Conservation (phyloP, 805 yeast species). For the Kluyveromyces aestuarii region DNA sequence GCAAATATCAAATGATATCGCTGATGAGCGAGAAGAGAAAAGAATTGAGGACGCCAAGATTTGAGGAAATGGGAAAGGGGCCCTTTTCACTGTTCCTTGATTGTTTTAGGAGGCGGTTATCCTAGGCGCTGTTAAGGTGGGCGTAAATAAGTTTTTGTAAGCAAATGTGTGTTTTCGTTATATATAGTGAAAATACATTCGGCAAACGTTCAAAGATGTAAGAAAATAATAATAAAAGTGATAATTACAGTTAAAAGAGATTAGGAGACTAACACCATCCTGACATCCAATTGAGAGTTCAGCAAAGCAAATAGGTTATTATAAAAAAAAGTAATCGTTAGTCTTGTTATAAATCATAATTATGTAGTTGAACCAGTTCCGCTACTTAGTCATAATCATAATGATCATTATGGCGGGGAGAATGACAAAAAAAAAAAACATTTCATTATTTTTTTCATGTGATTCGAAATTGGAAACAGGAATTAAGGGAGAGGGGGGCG, state of each 20-base stretch:
- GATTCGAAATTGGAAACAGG: too few relatives aligned
- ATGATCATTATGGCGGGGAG: background rate
- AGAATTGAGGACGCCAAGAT: background rate
- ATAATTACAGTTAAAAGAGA: too few relatives aligned
- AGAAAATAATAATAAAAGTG: too few relatives aligned
- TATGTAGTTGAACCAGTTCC: background rate
- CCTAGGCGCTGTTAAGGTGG: too few relatives aligned
- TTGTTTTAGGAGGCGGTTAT: background rate
- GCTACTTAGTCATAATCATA: background rate
- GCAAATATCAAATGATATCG: background rate
- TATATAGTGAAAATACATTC: too few relatives aligned
- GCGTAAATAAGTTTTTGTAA: background rate
- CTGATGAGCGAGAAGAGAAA: background rate
- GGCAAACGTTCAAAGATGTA: too few relatives aligned
- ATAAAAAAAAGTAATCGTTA: too few relatives aligned
- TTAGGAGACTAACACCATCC: too few relatives aligned
- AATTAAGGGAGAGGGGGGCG: too few relatives aligned
- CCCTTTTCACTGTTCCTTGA: background rate
- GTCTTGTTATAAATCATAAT: background rate
- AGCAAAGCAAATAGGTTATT: background rate
- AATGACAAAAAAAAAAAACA: background rate
- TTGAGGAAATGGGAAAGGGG: constrained; percentile 2
- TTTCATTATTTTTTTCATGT: too few relatives aligned
- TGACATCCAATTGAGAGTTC: too few relatives aligned
- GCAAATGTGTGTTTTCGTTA: background rate